Evolutionary conservation across 1,284 basidiomycete species (phyloP), one percentile per base, ranked within the genome.

Genomic region (Ustilago vetiveriae): DNA sequence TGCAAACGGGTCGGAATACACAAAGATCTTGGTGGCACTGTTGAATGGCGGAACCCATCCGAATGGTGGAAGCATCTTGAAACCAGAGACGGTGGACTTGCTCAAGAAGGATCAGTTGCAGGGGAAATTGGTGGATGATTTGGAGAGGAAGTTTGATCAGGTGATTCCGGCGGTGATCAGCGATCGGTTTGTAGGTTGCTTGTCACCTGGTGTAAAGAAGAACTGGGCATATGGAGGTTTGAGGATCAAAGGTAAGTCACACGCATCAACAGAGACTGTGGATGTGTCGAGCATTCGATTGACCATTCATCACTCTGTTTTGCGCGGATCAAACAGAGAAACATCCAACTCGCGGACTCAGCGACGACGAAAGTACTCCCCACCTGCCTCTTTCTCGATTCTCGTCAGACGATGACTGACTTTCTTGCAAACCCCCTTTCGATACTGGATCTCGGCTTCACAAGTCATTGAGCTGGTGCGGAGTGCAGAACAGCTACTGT

Each of bases 31-130:
- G 16, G 59, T 59, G 1, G 67, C 75, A 11, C 53, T 75, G 14
- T 49, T 77, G 37, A 77, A 77, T 48, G 39, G 58, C 14, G 75
- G 75, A 11, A 71, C 56, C 21, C 74, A 74, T 30, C 72, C 74
- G 10, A 49, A 40, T 14, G 67, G 71, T 6, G 68, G 55, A 10
- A 60, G 49, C 23, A 77, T 77, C 36, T 57, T 77, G 19, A 70
- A 74, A 43, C 58, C 73, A 9, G 71, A 73, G 21, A 65, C 57
- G 11, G 63, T 75, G 10, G 50, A 76, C 23, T 38, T 50, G 22
- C 46, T 77, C 49, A 42, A 45, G 13, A 51, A 67, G 43, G 60
- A 70, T 45, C 75, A 73, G 33, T 43, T 76, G 9, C 29, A 38
- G 3, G 46, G 35, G 8, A 49, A 49, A n/a, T 27, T 49, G 17